phyloP scores from a whole-genome alignment of 2,329 filamentous ascomycete species.

The Alternaria brassicicola region DNA sequence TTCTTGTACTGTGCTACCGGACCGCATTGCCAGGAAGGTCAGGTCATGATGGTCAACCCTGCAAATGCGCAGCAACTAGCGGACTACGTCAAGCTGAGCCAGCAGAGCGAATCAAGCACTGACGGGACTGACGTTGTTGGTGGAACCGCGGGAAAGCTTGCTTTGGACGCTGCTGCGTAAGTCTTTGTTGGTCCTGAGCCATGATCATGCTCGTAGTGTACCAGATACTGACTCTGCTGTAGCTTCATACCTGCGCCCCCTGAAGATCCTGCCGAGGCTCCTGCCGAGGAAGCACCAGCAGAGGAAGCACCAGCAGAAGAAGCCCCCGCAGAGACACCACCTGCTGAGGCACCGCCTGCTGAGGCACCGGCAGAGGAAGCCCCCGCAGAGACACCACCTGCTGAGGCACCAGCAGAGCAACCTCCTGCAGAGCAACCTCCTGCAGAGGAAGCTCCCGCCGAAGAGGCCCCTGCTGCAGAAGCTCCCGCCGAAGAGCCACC shows the following conservation, averaged over 20 bases:
- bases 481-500: background rate
- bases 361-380: background rate
- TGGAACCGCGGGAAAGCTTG: conserved; percentile 29
- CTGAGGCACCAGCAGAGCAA: background rate
- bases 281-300: conserved; percentile 9
- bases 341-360: conserved; percentile 3
- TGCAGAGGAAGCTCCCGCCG: background rate
- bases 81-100: conserved; percentile 35
- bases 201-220: background rate
- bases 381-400: background rate
- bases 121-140: conserved; percentile 32
- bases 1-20: conserved; percentile 42
- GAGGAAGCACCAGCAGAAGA: conserved; percentile 2
- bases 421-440: background rate
- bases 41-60: conserved; percentile 40
- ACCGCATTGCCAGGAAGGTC: conserved; percentile 39
- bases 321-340: background rate
- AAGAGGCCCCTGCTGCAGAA: background rate
- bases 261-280: conserved; percentile 22
- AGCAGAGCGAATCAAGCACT: conserved; percentile 27
- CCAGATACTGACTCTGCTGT: background rate
- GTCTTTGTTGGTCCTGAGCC: background rate
- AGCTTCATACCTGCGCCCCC: conserved; percentile 34
- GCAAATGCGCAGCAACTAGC: conserved; percentile 30
- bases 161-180: conserved; percentile 35